Evolutionary conservation across 1,139 yeast genomes (phyloP).

Genomic region (Candida tropicalis): DNA sequence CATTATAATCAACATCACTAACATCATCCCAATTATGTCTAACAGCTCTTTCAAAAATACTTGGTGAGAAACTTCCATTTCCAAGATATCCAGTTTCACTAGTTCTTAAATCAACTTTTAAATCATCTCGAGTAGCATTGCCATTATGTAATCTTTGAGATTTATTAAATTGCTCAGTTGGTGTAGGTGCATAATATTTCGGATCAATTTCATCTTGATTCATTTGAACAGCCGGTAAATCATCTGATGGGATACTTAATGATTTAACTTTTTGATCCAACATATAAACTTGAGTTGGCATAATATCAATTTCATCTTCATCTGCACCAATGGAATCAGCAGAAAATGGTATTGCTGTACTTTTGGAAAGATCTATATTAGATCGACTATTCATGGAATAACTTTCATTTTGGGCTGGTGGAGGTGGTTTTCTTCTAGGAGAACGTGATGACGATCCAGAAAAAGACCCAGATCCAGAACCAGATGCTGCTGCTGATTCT

Average conservation of each 20-base stretch:
- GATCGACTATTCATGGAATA: slow-evolving; percentile 16
- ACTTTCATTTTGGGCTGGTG: slow-evolving; percentile 8
- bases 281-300: slow-evolving; percentile 41
- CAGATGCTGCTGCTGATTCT: slow-evolving; percentile 4
- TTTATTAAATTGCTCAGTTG: slow-evolving; percentile 39
- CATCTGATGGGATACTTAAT: slow-evolving; percentile 23
- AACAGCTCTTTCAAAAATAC: slow-evolving; percentile 35
- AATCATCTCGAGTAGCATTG: slow-evolving; percentile 22
- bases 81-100: slow-evolving; percentile 40
- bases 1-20: slow-evolving; percentile 25
- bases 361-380: slow-evolving; percentile 13
- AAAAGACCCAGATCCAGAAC: slow-evolving; percentile 8
- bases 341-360: slow-evolving; percentile 43
- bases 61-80: slow-evolving; percentile 45
- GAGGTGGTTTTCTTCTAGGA: slow-evolving; percentile 20
- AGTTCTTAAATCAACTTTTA: slow-evolving; percentile 29
- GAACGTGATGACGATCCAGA: slow-evolving; percentile 16
- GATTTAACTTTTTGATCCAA: slow-evolving; percentile 39
- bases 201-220: slow-evolving; percentile 47
- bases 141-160: slow-evolving; percentile 27
- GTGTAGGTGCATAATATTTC: slow-evolving; percentile 49
- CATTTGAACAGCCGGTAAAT: slow-evolving; percentile 16
- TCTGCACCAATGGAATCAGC: slow-evolving; percentile 48
- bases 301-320: slow-evolving; percentile 19
- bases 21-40: slow-evolving; percentile 8